Conservation (phyloP, 805 yeast genomes). For the Pichia paraexigua region DNA sequence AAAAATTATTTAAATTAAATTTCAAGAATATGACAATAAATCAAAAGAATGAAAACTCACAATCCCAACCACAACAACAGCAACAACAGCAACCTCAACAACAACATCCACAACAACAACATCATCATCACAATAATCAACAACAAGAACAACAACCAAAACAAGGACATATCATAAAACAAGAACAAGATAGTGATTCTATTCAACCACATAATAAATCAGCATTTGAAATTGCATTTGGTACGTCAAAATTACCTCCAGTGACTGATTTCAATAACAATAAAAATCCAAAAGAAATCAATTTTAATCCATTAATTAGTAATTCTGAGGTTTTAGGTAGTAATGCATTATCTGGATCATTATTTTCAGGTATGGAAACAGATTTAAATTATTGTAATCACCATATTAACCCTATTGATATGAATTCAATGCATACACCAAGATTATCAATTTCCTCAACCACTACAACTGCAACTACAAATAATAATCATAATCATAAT, state of each 20-base stretch:
- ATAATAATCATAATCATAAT: neutral
- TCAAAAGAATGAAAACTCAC: neutral
- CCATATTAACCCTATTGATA: neutral
- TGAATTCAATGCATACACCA: neutral
- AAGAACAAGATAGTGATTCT: constrained; percentile 3
- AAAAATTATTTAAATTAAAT: constrained; percentile 27
- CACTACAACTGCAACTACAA: neutral
- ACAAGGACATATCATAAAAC: neutral
- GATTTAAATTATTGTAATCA: neutral
- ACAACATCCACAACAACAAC: neutral
- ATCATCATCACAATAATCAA: constrained; percentile 5
- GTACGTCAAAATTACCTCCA: constrained; percentile 30
- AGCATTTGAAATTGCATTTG: constrained; percentile 31
- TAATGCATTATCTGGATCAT: neutral
- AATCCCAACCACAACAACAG: neutral
- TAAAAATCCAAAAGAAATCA: constrained; percentile 5
- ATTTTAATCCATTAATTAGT: constrained; percentile 3
- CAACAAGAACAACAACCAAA: constrained; percentile 3
- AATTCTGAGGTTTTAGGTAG: constrained; percentile 1
- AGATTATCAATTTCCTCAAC: neutral
- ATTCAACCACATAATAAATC: constrained; percentile 17
- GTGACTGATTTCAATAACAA: constrained; percentile 25
- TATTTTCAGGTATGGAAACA: neutral
- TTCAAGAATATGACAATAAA: constrained; percentile 20
- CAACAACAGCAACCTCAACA: neutral